Evolutionary conservation across 352 stramenopile species (phyloP).

Genomic region (Phytopythium cucurbitacearum): DNA sequence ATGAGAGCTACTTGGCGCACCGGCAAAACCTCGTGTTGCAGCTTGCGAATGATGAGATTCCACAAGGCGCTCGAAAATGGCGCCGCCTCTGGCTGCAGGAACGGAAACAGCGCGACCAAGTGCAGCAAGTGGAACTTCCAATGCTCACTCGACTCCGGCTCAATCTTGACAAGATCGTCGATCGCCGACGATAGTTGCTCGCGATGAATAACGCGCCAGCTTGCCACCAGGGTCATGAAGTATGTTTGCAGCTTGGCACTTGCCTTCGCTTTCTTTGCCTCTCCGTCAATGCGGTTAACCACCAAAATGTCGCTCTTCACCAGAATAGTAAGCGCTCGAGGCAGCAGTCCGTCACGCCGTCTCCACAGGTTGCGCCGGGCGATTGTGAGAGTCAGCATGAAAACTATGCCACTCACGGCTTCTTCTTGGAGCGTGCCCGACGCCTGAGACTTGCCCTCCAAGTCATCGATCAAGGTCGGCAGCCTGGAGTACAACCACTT

Average conservation of each 20-base stretch:
- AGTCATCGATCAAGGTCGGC: not conserved
- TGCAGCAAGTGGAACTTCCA: constrained; percentile 82
- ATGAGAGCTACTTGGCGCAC: constrained; percentile 53
- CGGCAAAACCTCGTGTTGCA: constrained; percentile 58
- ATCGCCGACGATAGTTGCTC: constrained; percentile 10
- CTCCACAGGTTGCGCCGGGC: constrained; percentile 48
- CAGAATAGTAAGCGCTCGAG: constrained; percentile 34
- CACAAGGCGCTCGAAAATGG: constrained; percentile 40
- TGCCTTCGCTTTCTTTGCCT: constrained; percentile 55
- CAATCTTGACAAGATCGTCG: constrained; percentile 24
- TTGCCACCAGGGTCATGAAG: constrained; percentile 44
- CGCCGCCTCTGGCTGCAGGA: constrained; percentile 42
- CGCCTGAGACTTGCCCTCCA: not conserved
- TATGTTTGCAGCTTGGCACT: constrained; percentile 48
- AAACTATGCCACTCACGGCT: constrained; percentile 18
- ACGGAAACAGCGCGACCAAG: constrained; percentile 58
- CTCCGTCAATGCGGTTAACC: constrained; percentile 45
- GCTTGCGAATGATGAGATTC: constrained; percentile 43
- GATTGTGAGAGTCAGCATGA: constrained; percentile 33
- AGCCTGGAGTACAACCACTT: not conserved
- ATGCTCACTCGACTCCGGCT: constrained; percentile 41
- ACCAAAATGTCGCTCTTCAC: constrained; percentile 44
- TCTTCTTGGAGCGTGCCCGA: constrained; percentile 17
- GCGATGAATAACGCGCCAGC: constrained; percentile 44
- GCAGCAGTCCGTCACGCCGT: constrained; percentile 26